Evolutionary conservation across 2,329 filamentous ascomycete genomes (phyloP), one percentile per base, ranked within the genome.

Genomic region (Alternaria novae-zelandiae): DNA sequence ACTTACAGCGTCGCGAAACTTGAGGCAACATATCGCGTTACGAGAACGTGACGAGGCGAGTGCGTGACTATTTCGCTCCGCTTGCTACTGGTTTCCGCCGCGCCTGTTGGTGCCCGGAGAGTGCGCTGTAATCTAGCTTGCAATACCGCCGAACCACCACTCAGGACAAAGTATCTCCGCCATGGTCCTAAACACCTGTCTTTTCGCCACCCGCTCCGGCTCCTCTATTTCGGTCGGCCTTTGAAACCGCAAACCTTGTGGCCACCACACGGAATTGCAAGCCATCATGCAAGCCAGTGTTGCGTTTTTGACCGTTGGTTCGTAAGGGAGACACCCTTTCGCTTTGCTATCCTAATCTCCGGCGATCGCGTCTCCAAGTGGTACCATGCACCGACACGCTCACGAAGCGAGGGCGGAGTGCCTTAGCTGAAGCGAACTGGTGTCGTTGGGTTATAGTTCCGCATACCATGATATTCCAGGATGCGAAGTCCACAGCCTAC

Each of bases 1-100:
- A 63, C 70, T 59, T 61, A 70, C 70, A 70, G 70, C 45, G 64
- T 47, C 49, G 57, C 70, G 66, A 72, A 70, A 72, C 68, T 64
- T 63, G 72, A 60, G 70, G 67, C 71, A 53, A 36, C 41, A 32
- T 50, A 30, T 45, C 28, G 53, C 53, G 53, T 61, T 53, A 32
- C 47, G 44, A 50, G 46, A 54, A 44, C 49, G 57, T 59, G 55
- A 59, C 23, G 47, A 58, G 23, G 41, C 43, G 53, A 47, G 17
- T 59, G n/a, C 56, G 32, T 41, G 46, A 58, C 46, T 47, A 20
- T 60, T 60, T 43, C 26, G 47, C 30, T 46, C 23, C 36, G 30
- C 36, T 54, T 44, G 32, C 43, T 54, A 56, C 59, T 45, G 49
- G 44, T 46, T 25, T 61, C 58, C 32, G 49, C 58, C 47, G 58